phyloP scores from a whole-genome alignment of 257 asterid species.

The Solanum sparsipilum region DNA sequence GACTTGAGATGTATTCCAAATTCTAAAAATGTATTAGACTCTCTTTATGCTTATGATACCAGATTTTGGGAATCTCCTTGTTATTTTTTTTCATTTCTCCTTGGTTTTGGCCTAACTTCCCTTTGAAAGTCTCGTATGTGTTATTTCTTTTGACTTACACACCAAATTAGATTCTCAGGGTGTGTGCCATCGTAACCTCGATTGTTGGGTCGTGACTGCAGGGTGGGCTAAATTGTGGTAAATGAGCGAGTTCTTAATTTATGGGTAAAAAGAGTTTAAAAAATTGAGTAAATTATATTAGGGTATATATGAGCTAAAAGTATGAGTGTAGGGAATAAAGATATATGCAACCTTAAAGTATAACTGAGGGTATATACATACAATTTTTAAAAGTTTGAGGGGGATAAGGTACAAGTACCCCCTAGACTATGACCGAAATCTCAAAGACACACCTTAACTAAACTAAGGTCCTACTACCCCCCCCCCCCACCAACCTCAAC shows the following conservation, averaged over 20 bases:
- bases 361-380: not conserved
- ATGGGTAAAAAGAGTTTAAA: not conserved
- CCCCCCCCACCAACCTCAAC: too few relatives aligned
- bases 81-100: not conserved
- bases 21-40: not conserved
- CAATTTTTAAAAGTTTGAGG: not conserved
- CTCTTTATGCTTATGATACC: not conserved
- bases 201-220: not conserved
- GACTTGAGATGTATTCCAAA: not conserved
- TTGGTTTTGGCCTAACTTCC: not conserved
- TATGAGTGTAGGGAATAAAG: not conserved
- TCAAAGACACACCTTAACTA: not conserved
- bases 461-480: not conserved
- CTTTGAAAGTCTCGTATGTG: not conserved
- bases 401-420: not conserved
- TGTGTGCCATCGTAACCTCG: not conserved
- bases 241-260: not conserved
- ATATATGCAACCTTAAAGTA: not conserved
- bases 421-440: not conserved
- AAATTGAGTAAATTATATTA: too few relatives aligned
- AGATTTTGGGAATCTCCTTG: not conserved
- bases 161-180: not conserved
- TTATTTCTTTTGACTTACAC: too few relatives aligned
- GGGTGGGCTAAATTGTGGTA: not conserved
- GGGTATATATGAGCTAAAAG: too few relatives aligned